Evolutionary conservation across 2,329 filamentous ascomycete genomes (phyloP).

Genomic region (Phyllosticta citriasiana): DNA sequence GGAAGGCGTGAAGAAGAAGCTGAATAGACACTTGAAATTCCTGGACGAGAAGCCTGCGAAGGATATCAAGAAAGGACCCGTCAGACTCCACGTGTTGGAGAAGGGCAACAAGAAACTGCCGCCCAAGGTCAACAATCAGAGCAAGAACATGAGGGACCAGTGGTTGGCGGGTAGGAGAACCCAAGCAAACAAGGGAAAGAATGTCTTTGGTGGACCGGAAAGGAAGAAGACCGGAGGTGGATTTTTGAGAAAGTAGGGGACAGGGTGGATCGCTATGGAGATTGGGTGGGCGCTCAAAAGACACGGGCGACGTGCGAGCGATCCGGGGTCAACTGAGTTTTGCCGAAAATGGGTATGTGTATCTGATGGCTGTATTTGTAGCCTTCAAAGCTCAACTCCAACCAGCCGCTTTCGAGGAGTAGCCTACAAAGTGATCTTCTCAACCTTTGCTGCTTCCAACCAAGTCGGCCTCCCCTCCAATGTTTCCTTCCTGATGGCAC

Average conservation of each 20-base stretch:
- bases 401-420: background rate
- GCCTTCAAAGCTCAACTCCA: too few relatives aligned
- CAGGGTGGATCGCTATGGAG: background rate
- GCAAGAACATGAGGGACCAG: conserved; percentile 26
- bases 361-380: background rate
- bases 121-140: conserved; percentile 35
- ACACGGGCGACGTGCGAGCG: too few relatives aligned
- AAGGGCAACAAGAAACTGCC: conserved; percentile 30
- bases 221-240: conserved; percentile 21
- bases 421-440: background rate
- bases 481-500: background rate
- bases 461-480: background rate
- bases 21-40: conserved; percentile 39
- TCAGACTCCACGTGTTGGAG: conserved; percentile 41
- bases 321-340: too few relatives aligned
- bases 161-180: conserved; percentile 34
- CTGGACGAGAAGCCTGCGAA: conserved; percentile 39
- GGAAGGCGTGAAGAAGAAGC: conserved; percentile 30
- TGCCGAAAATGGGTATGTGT: background rate
- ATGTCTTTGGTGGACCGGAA: conserved; percentile 15
- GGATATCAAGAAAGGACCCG: conserved; percentile 39
- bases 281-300: background rate
- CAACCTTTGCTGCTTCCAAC: conserved; percentile 2
- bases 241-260: conserved; percentile 18
- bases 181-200: conserved; percentile 15